Base-by-base conservation (phyloP, 176 grass and related monocot genomes). In the Chrysopogon serrulatus region DNA sequence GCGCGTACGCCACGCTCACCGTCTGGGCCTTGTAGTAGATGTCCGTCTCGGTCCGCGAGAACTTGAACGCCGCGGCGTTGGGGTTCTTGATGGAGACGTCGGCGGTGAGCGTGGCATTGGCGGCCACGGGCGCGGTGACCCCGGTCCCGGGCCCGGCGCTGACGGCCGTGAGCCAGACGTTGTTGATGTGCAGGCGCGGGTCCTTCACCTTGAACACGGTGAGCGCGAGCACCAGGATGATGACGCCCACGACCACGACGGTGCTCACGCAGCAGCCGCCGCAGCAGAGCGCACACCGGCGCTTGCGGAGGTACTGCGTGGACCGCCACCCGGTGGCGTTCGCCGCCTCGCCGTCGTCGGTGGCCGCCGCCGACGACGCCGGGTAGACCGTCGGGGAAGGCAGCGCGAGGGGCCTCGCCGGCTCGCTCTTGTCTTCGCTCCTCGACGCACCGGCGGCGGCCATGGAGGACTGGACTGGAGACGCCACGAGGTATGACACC, bases 171-270 rank as follows among this genome's bases (percentile, higher is more conserved):
- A 90, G 51, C 81, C 80, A 65, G 36, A 98, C 53, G 84, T 49
- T 33, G 89, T 98, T 91, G 41, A 95, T 59, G 42, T 45, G 86
- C 59, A 95, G 51, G n/a, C 49, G 71, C 53, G 90, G 95, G 41
- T 92, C 74, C 87, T 98, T 98, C 23, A 98, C 79, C 85, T 82
- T 92, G 86, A 98, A 84, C 72, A 89, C 88, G 66, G 95, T 98
- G 67, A 90, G 87, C 75, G 79, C 68, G n/a, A 98, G 87, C 39
- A 78, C 65, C 39, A 91, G 76, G 76, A 91, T 7, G 75, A 85
- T 1, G 72, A 98, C 31, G 65, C 92, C 92, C 32, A 91, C 1
- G 42, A 91, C 8, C n/a, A 91, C 74, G 24, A 74, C 19, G n/a
- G 66, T 45, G 44, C 66, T 68, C 12, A 85, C 82, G 77, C 88